Percentiles rank a stretch among this genome's conserved stretches.
Conservation (phyloP, 2,329 filamentous ascomycete genomes). For the Dothiorella sarmentorum region DNA sequence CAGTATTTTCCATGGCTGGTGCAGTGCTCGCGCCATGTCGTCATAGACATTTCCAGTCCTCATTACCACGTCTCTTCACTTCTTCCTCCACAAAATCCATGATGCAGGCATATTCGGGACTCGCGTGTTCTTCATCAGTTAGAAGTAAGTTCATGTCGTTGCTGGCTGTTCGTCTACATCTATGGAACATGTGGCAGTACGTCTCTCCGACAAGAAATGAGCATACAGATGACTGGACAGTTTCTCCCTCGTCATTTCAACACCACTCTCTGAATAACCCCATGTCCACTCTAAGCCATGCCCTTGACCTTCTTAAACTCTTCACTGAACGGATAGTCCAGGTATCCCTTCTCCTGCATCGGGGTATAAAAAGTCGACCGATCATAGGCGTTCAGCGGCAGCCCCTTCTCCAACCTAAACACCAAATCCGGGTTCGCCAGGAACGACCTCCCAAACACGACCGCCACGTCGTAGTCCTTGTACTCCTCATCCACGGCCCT, state of each 20-base stretch:
- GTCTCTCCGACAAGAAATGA: too few relatives aligned
- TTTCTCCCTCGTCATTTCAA: too few relatives aligned
- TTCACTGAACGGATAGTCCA: conserved; percentile 40
- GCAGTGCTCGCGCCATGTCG: background rate
- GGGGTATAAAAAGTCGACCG: conserved; percentile 44
- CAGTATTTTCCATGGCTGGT: background rate
- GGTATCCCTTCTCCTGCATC: conserved; percentile 37
- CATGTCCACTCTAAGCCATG: too few relatives aligned
- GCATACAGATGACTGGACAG: too few relatives aligned
- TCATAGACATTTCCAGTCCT: background rate
- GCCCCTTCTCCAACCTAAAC: conserved; percentile 42
- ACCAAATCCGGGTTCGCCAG: conserved; percentile 49
- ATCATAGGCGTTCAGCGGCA: conserved; percentile 45
- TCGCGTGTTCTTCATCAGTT: too few relatives aligned
- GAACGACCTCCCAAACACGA: conserved; percentile 50
- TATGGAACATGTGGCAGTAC: too few relatives aligned
- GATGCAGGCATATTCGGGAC: too few relatives aligned
- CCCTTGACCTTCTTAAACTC: conserved; percentile 23
- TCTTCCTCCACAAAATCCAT: too few relatives aligned
- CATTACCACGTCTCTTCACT: too few relatives aligned
- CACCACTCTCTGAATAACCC: too few relatives aligned
- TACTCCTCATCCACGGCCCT: conserved; percentile 40
- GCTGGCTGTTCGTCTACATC: too few relatives aligned
- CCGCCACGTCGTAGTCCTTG: conserved; percentile 40
- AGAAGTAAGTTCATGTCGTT: too few relatives aligned